A percentile compares a stretch with the other conserved stretches of the same genome.
These are phyloP conservation scores for Setaria viridis DNA, from an alignment of 202 grass and related monocot species.

Conservation along the genomic window DNA sequence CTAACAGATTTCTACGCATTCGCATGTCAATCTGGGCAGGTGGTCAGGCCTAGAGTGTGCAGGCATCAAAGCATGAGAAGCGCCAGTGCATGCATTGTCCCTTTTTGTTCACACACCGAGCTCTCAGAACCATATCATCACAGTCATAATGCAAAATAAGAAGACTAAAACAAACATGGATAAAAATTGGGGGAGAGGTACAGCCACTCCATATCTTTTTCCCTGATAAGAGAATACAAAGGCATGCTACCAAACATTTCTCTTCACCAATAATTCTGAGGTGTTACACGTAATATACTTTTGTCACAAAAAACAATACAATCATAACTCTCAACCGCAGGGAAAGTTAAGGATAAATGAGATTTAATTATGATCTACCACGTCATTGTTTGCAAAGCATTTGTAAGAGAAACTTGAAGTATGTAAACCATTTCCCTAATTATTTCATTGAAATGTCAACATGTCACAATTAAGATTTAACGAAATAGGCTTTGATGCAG, in stretches of 20 bases:
- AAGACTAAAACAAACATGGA: slow-evolving; percentile 10
- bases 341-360: neutral
- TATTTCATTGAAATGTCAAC: neutral
- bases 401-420: neutral
- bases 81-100: neutral
- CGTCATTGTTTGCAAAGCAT: slow-evolving; percentile 17
- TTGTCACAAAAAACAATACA: neutral
- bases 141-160: neutral
- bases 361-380: neutral
- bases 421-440: neutral
- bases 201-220: slow-evolving; percentile 7
- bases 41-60: neutral
- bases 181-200: neutral
- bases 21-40: neutral
- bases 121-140: neutral
- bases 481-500: slow-evolving; percentile 10
- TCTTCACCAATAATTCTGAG: neutral
- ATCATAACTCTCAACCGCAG: neutral
- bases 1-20: slow-evolving; percentile 14
- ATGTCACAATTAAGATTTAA: slow-evolving; percentile 20
- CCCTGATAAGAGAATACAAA: neutral
- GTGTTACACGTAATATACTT: neutral
- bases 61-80: neutral
- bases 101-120: slow-evolving; percentile 19
- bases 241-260: neutral